Base-by-base conservation (phyloP, 371 early-diverging fungal genomes). In the Saksenaea vasiformis region DNA sequence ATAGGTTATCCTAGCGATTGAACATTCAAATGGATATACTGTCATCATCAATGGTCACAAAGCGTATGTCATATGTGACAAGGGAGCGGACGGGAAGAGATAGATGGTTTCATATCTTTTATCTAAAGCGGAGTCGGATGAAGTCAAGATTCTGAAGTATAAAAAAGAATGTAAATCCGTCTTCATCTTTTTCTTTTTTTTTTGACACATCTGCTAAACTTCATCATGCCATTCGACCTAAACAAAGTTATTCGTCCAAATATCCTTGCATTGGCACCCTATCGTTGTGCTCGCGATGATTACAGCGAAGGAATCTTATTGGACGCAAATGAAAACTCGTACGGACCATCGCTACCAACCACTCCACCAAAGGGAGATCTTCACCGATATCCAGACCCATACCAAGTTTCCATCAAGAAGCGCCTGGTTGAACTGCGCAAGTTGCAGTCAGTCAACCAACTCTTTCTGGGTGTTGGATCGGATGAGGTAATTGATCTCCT, bases 241-340 rank as follows among this genome's bases (percentile, higher is more conserved):
- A 74, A 87, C 63, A 79, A 79, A 58, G 76, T 93, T 28, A 91
- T 96, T 53, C 89, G 98, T n/a, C 96, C 96, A 57, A 98, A 98
- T 72, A 97, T 98, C 75, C 83, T 89, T 64, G 80, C 87, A 34
- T 85, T 98, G 27, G 84, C 89, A 70, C 97, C 99, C 15, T 99
- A 99, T 76, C 90, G 97, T 58, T 97, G 96, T 74, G 99, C 99
- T 17, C 90, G 99, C 60, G 98, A 98, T 69, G 98, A 98, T 79
- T 98, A 93, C 72, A 88, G 84, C 55, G 72, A 76, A 9, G 99
- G 99, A 43, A 89, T 98, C 38, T 85, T 99, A 36, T 85, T 99
- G 22, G 98, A 99, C 71, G 99, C 99, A 43, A 98, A 98, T 75
- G 99, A 98, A 74, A 98, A 98, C 83, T 86, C 94, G 37, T 93